Conservation (phyloP, 768 basidiomycete genomes). For the Dentipellis fragilis region DNA sequence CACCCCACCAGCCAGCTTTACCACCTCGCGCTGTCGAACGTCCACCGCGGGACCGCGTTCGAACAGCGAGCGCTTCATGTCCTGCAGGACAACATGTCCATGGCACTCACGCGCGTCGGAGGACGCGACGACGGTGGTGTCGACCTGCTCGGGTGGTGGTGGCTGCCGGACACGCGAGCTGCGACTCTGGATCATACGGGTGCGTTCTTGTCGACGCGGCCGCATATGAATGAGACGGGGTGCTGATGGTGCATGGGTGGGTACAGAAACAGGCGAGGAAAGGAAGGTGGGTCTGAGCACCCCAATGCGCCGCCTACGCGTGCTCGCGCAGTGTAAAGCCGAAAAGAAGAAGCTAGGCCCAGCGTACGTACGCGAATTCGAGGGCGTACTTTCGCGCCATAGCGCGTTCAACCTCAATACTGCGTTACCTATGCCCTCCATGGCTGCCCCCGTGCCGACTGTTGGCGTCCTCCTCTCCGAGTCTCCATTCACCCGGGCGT, state of each 20-base stretch:
- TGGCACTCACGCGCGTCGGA: conserved; percentile 72
- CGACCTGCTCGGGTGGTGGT: conserved; percentile 91
- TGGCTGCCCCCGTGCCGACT: conserved; percentile 21
- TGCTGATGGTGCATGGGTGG: too few relatives aligned
- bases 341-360: conserved; percentile 76
- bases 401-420: background rate
- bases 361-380: conserved; percentile 77
- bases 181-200: conserved; percentile 2
- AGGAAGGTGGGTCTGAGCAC: too few relatives aligned
- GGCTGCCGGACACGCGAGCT: conserved; percentile 41
- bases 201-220: background rate
- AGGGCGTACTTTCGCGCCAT: conserved; percentile 69
- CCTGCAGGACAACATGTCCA: conserved; percentile 58
- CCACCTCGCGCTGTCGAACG: conserved; percentile 28
- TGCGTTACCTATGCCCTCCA: background rate
- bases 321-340: conserved; percentile 88
- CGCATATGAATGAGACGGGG: background rate
- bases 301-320: conserved; percentile 47
- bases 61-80: conserved; percentile 58
- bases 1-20: background rate
- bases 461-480: conserved; percentile 77
- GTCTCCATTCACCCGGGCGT: conserved; percentile 66
- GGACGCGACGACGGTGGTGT: conserved; percentile 87
- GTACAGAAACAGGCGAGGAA: too few relatives aligned
- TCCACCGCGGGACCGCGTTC: conserved; percentile 64